Evolutionary conservation across 768 basidiomycete genomes (phyloP), one percentile per base, ranked within the genome.

Genomic region (Tylopilus subfusipes): DNA sequence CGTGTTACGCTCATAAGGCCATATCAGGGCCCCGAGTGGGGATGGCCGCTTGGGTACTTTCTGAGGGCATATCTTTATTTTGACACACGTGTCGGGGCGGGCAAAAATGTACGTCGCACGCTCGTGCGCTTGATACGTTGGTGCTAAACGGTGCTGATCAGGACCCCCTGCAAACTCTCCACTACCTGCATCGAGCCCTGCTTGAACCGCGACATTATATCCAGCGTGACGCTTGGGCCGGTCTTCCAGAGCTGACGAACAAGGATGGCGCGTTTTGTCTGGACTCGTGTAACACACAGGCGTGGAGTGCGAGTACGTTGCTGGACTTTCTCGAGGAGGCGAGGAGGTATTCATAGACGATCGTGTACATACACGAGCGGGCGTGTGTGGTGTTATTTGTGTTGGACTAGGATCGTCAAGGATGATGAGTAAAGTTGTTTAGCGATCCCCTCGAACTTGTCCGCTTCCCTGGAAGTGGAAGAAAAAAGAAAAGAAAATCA

Each of bases 41-140:
- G 87, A 11, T 96, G 93, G 93, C 93, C 93, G 12, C 73, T 93
- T 42, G 97, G 97, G 4, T 98, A 93, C 75, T 98, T 97, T 80
- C 73, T 98, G 58, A 85, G 93, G 47, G 93, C 97, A 0, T 97
- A 93, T 72, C 79, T 98, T 42, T 72, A 91, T 67, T 98, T 98
- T 68, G 93, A 97, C 67, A 82, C 76, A 13, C 72, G 74, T 13
- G 81, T 77, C 16, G 92, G 90, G 2, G 73, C 71, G 11, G 88
- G 88, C 22, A 82, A 84, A 68, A 70, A 83, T 67, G 91, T 91
- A 54, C 52, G 84, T 75, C 19, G 21, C 12, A 48, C 39, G 13
- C 30, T 5, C 38, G 38, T n/a, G 2, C 14, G n/a, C 4, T 42
- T 48, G 53, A 24, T 21, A 30, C 11, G 21, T 3, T 40, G 39